Evolutionary conservation across 352 stramenopile species (phyloP), one percentile per base, ranked within the genome.

Genomic region (Phytophthora uliginosa): DNA sequence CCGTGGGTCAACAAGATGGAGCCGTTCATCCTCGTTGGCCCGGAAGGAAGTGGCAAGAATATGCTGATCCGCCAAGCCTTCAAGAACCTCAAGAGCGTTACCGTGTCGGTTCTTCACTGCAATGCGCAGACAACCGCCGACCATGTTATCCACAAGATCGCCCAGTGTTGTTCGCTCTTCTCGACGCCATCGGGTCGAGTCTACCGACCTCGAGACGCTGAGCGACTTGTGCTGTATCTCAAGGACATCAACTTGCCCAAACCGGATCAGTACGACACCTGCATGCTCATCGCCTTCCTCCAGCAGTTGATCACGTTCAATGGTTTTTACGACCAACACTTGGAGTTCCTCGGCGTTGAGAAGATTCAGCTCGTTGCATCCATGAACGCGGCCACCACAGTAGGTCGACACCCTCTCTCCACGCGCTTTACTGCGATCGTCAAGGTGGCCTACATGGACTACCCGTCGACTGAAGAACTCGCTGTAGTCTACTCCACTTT

Each of bases 221-320:
- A 99, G 66, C 81, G 92, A 7, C 83, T 99, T 0, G 95, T 99
- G 31, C 78, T 99, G 1, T 99, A 99, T 74, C 81, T 99, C 26
- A 99, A 99, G 74, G 96, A 99, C 64, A 98, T 99, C 71, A 98
- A 99, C 67, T 74, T 99, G 55, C 94, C 97, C 5, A 97, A 97
- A 47, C 95, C 95, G 0, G 97, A 99, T 65, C 87, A 95, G 74
- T 99, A 99, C 75, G 92, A 98, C 67, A 99, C 97, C 50, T 99
- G 96, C 76, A 98, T 98, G 91, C 84, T 99, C 22, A 98, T 99
- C 28, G 95, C 96, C 5, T 99, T 99, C 74, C 79, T 99, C 3
- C 97, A 99, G 77, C 96, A 99, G 74, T 73, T 99, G 22, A 82
- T 98, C 61, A 99, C 96, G 0, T 98, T 98, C 69, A 89, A 95